These are phyloP conservation scores for Penicillium ucsense DNA, from an alignment of 495 filamentous ascomycete species.

Conservation along the genomic window DNA sequence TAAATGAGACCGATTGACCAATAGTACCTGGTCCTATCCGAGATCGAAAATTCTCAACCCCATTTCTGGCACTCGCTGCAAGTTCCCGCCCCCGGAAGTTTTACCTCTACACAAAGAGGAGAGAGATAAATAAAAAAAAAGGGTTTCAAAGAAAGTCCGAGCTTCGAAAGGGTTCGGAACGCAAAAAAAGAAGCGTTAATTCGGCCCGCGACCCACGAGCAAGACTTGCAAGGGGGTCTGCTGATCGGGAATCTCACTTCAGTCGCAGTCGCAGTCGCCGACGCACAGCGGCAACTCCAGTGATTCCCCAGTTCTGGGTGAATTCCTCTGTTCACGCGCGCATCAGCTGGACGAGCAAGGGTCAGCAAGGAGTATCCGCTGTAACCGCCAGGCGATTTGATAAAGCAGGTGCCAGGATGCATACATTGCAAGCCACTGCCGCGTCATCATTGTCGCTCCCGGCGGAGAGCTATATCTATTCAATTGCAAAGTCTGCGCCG, in stretches of 20 bases:
- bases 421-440: constrained; percentile 27
- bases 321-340: too few relatives aligned
- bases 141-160: too few relatives aligned
- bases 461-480: constrained; percentile 43
- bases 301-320: too few relatives aligned
- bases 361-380: not conserved
- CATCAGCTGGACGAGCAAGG: too few relatives aligned
- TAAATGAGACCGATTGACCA: not conserved
- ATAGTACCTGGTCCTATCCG: not conserved
- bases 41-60: not conserved
- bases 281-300: not conserved
- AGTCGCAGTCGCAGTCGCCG: too few relatives aligned
- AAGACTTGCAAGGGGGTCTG: too few relatives aligned
- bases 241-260: too few relatives aligned
- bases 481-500: constrained; percentile 25
- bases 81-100: not conserved
- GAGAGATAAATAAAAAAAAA: not conserved
- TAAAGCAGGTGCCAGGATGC: constrained; percentile 15
- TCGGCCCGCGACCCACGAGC: too few relatives aligned
- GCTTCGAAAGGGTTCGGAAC: too few relatives aligned
- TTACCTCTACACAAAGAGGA: not conserved
- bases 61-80: not conserved
- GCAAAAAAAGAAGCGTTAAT: too few relatives aligned
- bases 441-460: constrained; percentile 38
- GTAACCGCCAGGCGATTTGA: not conserved